Base-by-base conservation (phyloP, 495 filamentous ascomycete species). In the Lasiosphaeriaceae sp. region DNA sequence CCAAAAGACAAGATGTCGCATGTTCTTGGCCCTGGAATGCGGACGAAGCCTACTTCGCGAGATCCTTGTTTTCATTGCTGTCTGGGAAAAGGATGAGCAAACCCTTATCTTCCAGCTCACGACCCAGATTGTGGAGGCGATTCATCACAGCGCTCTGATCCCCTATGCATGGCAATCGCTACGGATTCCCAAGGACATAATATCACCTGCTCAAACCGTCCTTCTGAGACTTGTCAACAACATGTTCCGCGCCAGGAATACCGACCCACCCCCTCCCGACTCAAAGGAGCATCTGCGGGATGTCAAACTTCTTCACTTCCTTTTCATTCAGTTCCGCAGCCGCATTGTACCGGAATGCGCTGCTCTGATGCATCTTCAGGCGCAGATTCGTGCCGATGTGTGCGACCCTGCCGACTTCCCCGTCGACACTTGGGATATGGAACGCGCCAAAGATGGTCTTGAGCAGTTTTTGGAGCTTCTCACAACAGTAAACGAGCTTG, bases 341-440 rank as follows among this genome's bases (percentile, higher is more conserved):
- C 88, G 90, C 59, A 92, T 96, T 56, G 90, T 96, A 8, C 92
- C 92, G 4, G 91, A 96, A 60, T 95, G 90, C 11, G 89, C 89
- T 57, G 90, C 90, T n/a, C 75, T 97, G 34, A 94, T 97, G 72
- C 90, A 91, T 62, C 81, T 95, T 14, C 92, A 97, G 73, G 88
- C 88, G n/a, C 86, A 95, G 62, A 94, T 96, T 51, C 85, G 89
- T 21, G 71, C 71, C 41, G 66, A 64, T 19, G 54, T 64, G 34
- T 59, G 69, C 23, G 74, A 78, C 31, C 69, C 77, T 0, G 84
- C 89, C 58, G 92, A 96, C 68, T 97, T 96, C 65, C 92, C 92
- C 3, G 84, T 96, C 41, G 94, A 97, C 62, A 81, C 92, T 29
- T 97, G 92, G 92, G 92, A 97, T 65, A 94, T 97, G 86, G 92